Evolutionary conservation across 805 yeast genomes (phyloP).

Genomic region (Cyberlindnera misumaiensis): DNA sequence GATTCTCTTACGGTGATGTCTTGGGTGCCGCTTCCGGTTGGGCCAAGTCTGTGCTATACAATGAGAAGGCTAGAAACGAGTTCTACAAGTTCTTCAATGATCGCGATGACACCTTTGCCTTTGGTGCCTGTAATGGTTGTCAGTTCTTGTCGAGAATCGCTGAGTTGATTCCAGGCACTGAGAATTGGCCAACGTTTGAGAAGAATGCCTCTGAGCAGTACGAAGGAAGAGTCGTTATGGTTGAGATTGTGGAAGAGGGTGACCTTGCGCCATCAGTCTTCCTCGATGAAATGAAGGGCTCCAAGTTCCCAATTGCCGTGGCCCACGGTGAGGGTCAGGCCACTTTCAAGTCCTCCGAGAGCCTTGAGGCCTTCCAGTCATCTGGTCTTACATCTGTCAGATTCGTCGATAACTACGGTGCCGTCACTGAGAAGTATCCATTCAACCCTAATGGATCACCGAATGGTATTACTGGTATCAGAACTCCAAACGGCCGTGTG

Average conservation of each 20-base stretch:
- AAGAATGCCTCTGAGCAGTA: conserved; percentile 89
- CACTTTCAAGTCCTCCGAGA: conserved; percentile 43
- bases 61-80: conserved; percentile 67
- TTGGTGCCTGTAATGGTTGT: conserved; percentile 98
- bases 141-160: conserved; percentile 88
- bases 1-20: conserved; percentile 98
- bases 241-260: conserved; percentile 60
- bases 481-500: conserved; percentile 88
- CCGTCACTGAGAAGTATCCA: conserved; percentile 76
- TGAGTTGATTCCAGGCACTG: conserved; percentile 85
- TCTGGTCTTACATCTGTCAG: conserved; percentile 59
- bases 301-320: conserved; percentile 90
- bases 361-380: conserved; percentile 41
- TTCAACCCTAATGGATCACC: conserved; percentile 96
- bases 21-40: conserved; percentile 98
- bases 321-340: conserved; percentile 99
- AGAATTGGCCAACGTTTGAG: conserved; percentile 93
- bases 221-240: conserved; percentile 90
- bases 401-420: conserved; percentile 89
- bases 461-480: conserved; percentile 86
- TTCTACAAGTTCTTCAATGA: conserved; percentile 77
- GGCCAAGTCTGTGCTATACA: conserved; percentile 93
- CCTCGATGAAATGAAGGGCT: conserved; percentile 87
- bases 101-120: conserved; percentile 88
- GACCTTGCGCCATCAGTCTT: conserved; percentile 52